Percentiles rank a stretch among this genome's conserved stretches.
Evolutionary conservation across 768 basidiomycete species (phyloP).

Genomic region (Calocybe cyanea): DNA sequence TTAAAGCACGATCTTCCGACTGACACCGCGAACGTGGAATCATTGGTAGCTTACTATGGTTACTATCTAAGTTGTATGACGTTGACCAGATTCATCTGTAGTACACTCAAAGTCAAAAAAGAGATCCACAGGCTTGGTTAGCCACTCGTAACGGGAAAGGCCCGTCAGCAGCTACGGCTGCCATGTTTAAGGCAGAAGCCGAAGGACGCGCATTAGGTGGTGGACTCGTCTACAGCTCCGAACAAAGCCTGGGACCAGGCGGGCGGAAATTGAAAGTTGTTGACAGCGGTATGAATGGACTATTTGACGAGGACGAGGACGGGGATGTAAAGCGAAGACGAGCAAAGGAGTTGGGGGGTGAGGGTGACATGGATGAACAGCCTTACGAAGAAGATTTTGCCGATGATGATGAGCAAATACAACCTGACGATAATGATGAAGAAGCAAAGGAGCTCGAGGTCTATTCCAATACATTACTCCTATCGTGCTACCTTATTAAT

Average conservation of each 20-base stretch:
- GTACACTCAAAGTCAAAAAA: constrained; percentile 65
- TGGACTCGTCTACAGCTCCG: constrained; percentile 43
- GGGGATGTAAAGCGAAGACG: constrained; percentile 39
- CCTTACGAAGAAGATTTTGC: constrained; percentile 82
- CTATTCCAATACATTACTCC: constrained; percentile 14
- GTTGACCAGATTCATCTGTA: constrained; percentile 19
- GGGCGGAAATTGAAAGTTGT: constrained; percentile 65
- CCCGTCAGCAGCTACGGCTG: constrained; percentile 58
- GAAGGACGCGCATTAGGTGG: constrained; percentile 40
- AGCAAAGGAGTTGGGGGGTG: constrained; percentile 62
- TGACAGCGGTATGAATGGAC: constrained; percentile 56
- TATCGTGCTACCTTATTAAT: constrained; percentile 8
- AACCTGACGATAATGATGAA: constrained; percentile 73
- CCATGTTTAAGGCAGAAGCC: constrained; percentile 67
- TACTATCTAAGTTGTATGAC: constrained; percentile 15
- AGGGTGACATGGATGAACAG: constrained; percentile 81
- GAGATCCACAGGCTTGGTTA: constrained; percentile 72
- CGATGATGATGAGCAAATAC: constrained; percentile 81
- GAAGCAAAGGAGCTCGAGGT: constrained; percentile 84
- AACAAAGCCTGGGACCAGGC: constrained; percentile 64
- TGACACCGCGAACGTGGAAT: constrained; percentile 63
- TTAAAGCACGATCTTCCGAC: constrained; percentile 70
- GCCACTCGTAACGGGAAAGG: constrained; percentile 56
- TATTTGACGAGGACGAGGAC: constrained; percentile 72
- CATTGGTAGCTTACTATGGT: constrained; percentile 39